These are phyloP conservation scores for Leccinum huronense DNA, from an alignment of 1,284 basidiomycete species.

Conservation along the genomic window DNA sequence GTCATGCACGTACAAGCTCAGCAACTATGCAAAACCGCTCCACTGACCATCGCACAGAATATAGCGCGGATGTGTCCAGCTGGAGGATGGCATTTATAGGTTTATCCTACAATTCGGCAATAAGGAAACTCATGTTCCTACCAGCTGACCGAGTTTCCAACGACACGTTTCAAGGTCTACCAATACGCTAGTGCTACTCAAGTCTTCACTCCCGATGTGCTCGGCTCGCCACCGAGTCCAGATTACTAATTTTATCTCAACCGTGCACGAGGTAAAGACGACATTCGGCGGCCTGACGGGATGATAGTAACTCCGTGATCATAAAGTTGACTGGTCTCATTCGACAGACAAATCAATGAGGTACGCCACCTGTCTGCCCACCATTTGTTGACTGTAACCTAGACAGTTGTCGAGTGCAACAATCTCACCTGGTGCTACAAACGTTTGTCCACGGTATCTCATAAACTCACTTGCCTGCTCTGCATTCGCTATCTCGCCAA, in stretches of 20 bases:
- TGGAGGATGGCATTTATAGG: slow-evolving; percentile 35
- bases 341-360: background rate
- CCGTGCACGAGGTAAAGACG: background rate
- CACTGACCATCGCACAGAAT: slow-evolving; percentile 42
- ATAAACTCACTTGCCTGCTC: background rate
- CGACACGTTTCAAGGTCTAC: background rate
- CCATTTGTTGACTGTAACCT: background rate
- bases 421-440: background rate
- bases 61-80: slow-evolving; percentile 54
- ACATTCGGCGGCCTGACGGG: background rate
- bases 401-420: background rate
- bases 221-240: background rate
- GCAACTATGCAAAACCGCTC: too few relatives aligned
- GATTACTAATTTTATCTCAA: background rate
- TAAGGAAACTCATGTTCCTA: slow-evolving; percentile 46
- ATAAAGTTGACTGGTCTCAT: background rate
- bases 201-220: background rate
- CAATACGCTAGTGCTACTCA: background rate
- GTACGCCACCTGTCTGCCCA: background rate
- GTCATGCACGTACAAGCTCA: slow-evolving; percentile 50
- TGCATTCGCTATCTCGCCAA: background rate
- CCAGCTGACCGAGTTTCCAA: background rate
- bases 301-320: background rate
- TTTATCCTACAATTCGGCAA: slow-evolving; percentile 42
- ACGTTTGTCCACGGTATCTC: background rate